phyloP scores from a whole-genome alignment of 768 basidiomycete species.

The Mycena galopus region DNA sequence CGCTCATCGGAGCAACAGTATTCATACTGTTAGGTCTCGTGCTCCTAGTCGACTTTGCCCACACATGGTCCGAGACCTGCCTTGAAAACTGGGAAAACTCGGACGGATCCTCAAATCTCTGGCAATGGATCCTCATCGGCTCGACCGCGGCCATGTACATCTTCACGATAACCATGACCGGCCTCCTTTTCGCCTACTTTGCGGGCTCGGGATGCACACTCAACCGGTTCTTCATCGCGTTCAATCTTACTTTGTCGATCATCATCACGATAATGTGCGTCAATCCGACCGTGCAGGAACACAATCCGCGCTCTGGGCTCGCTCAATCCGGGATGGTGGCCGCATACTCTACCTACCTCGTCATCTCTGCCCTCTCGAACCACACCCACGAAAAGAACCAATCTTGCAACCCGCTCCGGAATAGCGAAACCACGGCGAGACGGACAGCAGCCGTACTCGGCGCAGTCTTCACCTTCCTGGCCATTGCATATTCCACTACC shows the following conservation, averaged over 20 bases:
- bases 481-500: constrained; percentile 97
- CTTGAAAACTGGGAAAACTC: constrained; percentile 95
- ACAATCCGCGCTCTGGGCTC: constrained; percentile 94
- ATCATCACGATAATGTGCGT: constrained; percentile 86
- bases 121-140: constrained; percentile 96
- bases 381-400: constrained; percentile 78
- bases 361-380: constrained; percentile 94
- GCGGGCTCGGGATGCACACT: constrained; percentile 87
- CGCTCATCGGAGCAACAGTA: constrained; percentile 91
- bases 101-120: constrained; percentile 78
- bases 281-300: constrained; percentile 88
- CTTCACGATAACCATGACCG: constrained; percentile 87
- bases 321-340: constrained; percentile 98
- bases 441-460: constrained; percentile 92
- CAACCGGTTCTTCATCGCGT: constrained; percentile 97
- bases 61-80: constrained; percentile 98
- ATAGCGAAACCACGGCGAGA: constrained; percentile 68
- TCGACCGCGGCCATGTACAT: constrained; percentile 93
- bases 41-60: constrained; percentile 97
- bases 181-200: constrained; percentile 93
- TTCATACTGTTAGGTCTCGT: constrained; percentile 98
- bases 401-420: constrained; percentile 88
- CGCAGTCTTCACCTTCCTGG: constrained; percentile 95
- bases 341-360: constrained; percentile 95
- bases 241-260: constrained; percentile 88